Base-by-base conservation (phyloP, 192 early-diverging fungal genomes). In the Haplosporangium gracile region DNA sequence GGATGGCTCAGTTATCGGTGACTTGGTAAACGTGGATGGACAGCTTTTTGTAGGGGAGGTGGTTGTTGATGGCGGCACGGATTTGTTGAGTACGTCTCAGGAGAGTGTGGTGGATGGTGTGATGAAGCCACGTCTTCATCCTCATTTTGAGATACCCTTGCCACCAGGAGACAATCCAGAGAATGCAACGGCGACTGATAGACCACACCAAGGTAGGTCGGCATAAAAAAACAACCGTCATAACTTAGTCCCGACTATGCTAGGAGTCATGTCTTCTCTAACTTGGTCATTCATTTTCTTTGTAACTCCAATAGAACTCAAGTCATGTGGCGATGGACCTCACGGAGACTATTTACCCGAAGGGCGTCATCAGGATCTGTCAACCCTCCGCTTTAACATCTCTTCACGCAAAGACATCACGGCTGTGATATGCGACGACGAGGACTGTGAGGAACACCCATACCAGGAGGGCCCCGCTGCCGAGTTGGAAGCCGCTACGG, bases 351-450 rank as follows among this genome's bases (percentile, higher is more conserved):
- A 36, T 43, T 18, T 68, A 0, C 74, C 9, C 18, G 74, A 76
- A 20, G 80, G 53, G 4, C 76, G 77, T 32, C 70, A 51, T 26
- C 78, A 78, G 32, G 79, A 71, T 5, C 60, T 86, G 0, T 86
- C 84, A 15, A 86, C 84, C n/a, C 60, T 86, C 16, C 80, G 74
- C 22, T 55, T 86, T 42, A 76, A 86, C 40, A 29, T 81, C 0
- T 77, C 79, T 13, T 86, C 84, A 4, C 78, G 76, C 24, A 80
- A 80, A 26, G 70, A 80, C 7, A 78, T 86, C 45, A 86, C 76
- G 2, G 84, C 84, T 13, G 75, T 86, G 8, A 63, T 86, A 29
- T 86, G 84, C 40, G 84, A 86, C 5, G 84, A 86, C 11, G 75
- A 76, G 26, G 49, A 80, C 34, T 86, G 84, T 40, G 72, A 76